Evolutionary conservation across 2,329 filamentous ascomycete species (phyloP).

Genomic region (Biscogniauxia sp.): DNA sequence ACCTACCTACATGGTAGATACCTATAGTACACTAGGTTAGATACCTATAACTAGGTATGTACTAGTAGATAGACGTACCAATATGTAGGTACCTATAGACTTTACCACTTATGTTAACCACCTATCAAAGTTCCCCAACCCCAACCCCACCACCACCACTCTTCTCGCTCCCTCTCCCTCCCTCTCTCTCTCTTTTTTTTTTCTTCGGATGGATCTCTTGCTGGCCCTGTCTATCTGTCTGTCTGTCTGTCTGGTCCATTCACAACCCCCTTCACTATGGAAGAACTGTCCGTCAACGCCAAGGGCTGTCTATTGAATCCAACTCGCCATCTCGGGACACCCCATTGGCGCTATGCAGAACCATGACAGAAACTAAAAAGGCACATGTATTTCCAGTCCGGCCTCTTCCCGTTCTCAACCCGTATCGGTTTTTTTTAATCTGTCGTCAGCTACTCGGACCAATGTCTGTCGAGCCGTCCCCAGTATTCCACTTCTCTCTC

Average conservation of each 20-base stretch:
- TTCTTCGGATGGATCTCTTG: no score
- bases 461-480: constrained; percentile 4
- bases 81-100: no score
- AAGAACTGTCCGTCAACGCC: neutral
- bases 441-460: constrained; percentile 11
- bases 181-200: no score
- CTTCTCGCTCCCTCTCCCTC: no score
- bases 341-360: neutral
- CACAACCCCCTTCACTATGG: neutral
- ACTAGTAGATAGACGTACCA: no score
- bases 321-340: neutral
- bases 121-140: no score
- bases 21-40: no score
- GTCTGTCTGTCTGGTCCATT: neutral
- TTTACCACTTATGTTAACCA: no score
- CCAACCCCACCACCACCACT: neutral
- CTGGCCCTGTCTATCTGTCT: no score
- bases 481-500: constrained; percentile 16
- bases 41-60: no score
- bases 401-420: constrained; percentile 5
- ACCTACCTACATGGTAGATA: neutral
- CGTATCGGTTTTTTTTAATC: constrained; percentile 15
- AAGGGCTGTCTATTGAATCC: neutral
- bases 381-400: neutral
- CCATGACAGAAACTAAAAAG: neutral